Evolutionary conservation across 768 basidiomycete genomes (phyloP), one percentile per base, ranked within the genome.

Genomic region (Thelephora ganbajun): DNA sequence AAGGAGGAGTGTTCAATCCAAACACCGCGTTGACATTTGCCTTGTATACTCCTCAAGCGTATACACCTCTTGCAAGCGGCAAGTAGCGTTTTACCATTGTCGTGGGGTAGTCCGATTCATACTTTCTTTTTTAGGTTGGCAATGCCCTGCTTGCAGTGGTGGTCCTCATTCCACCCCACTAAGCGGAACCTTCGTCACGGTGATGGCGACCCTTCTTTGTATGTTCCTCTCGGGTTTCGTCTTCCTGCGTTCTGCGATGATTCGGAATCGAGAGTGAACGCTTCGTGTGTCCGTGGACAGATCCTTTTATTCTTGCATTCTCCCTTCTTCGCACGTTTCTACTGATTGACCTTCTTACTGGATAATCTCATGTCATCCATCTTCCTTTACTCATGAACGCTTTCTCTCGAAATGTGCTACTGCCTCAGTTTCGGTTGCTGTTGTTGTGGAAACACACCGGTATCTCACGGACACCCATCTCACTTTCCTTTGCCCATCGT

Each of bases 21-120:
- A 85, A 87, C 57, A 72, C 72, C 36, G 76, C 71, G 0, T 66
- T 89, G 43, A 68, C 76, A 57, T 94, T 96, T 68, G 89, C 88
- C 37, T 63, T 96, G 56, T 96, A 93, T 57, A 78, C 79, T 0
- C 88, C 90, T 0, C 74, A 76, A 55, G 18, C 70, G 12, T 89
- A 90, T 59, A 86, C 81, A 0, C 70, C 78, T 5, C 58, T 89
- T 6, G 60, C 71, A 11, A 71, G 75, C 67, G 70, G 71, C 71
- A 43, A 54, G 69, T 59, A 30, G 5, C 26, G n/a, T 43, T 46
- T 11, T 36, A 44, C 33, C 16, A n/a, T 14, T 41, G 2, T 2
- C 22, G 11, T 41, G 14, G 11, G 2, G 7, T n/a, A 18, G 39
- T 41, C 6, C 7, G 14, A 5, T 22, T 37, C 39, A 22, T 22